Evolutionary conservation across 106 monocot genomes (phyloP), one percentile per base, ranked within the genome.

Genomic region (Dioscorea zingiberensis): DNA sequence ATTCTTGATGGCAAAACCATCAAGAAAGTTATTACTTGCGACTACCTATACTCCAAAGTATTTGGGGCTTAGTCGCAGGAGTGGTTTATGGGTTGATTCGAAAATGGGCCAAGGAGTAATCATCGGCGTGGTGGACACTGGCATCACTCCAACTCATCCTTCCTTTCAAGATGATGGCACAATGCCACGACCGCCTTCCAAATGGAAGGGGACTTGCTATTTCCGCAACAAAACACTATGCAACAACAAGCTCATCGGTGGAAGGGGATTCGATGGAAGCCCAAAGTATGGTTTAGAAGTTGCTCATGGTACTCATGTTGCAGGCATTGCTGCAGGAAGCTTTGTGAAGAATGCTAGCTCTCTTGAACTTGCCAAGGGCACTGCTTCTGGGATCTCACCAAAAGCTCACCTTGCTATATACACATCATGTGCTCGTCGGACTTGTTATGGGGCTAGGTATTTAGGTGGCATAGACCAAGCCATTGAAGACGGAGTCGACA

Each of bases 201-300:
- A 19, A 16, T 38, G 38, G 38, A 51, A 16, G 4, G 51, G 51
- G 12, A 51, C 4, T 7, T 19, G 18, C 15, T 4, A 4, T 16
- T 19, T 19, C 18, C 7, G 1, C 19, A 51, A 16, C 4, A 51
- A 38, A 38, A 38, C 51, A 19, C 4, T 19, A 4, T 51, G 51
- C 51, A 51, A 51, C 51, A 51, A 51, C 51, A 51, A 51, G 51
- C 51, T 51, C 51, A 51, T 51, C 13, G 51, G 51, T n/a, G n/a
- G n/a, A n/a, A n/a, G n/a, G n/a, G n/a, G n/a, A n/a, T n/a, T n/a
- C n/a, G n/a, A n/a, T n/a, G n/a, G n/a, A n/a, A n/a, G n/a, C n/a
- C n/a, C n/a, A n/a, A n/a, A n/a, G n/a, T n/a, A n/a, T n/a, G n/a
- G n/a, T n/a, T n/a, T n/a, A n/a, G n/a, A n/a, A n/a, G n/a, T n/a